Percentiles rank a stretch among this genome's conserved stretches.
These are phyloP conservation scores for Cladorrhinum sp. DNA, from an alignment of 2,329 filamentous ascomycete genomes.

Conservation along the genomic window DNA sequence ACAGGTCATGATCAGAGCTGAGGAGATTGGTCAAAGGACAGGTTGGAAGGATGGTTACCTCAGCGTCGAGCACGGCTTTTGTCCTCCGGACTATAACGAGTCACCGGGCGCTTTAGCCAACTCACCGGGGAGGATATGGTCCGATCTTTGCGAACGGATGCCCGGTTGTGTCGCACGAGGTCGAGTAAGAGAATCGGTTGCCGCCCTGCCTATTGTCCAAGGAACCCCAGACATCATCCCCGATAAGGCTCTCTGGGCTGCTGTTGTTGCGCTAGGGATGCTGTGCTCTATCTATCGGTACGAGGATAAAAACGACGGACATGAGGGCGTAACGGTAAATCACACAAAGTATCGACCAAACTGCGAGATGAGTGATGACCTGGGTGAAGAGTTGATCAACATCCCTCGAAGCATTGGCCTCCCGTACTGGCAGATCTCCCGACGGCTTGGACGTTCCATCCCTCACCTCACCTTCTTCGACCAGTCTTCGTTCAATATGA, in stretches of 20 bases:
- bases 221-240: conserved; percentile 50
- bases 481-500: conserved; percentile 53
- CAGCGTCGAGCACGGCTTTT: conserved; percentile 50
- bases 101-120: conserved; percentile 44
- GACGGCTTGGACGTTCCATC: conserved; percentile 49
- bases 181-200: conserved; percentile 48
- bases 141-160: conserved; percentile 52
- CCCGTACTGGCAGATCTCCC: conserved; percentile 49
- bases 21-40: conserved; percentile 48
- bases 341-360: conserved; percentile 35
- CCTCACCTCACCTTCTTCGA: conserved; percentile 53
- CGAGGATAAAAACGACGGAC: conserved; percentile 51
- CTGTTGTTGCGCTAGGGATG: conserved; percentile 50
- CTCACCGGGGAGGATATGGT: conserved; percentile 53
- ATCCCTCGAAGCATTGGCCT: conserved; percentile 49
- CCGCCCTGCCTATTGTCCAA: conserved; percentile 46
- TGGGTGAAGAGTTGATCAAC: conserved; percentile 48
- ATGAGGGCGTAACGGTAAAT: conserved; percentile 44
- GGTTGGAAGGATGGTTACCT: conserved; percentile 55
- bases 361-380: conserved; percentile 47
- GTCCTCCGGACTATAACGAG: conserved; percentile 49
- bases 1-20: conserved; percentile 51
- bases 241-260: conserved; percentile 52
- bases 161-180: conserved; percentile 50
- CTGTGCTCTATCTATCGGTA: conserved; percentile 53